Evolutionary conservation across 192 early-diverging fungal species (phyloP).

Genomic region (Backusella psychrophila): DNA sequence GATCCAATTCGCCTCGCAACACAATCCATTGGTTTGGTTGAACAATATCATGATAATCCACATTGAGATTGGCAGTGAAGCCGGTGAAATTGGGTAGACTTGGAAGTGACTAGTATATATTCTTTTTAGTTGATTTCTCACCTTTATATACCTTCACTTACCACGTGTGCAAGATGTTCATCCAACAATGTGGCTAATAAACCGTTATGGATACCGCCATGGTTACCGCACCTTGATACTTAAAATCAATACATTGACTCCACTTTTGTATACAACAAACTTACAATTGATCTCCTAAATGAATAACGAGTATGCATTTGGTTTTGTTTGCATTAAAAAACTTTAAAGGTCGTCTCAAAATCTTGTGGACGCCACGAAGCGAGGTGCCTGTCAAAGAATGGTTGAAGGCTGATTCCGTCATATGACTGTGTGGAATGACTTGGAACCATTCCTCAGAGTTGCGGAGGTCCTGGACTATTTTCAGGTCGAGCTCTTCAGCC

Average conservation of each 20-base stretch:
- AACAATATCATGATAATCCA: slow-evolving; percentile 24
- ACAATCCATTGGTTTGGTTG: slow-evolving; percentile 28
- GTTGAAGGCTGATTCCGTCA: slow-evolving; percentile 9
- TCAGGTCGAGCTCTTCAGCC: slow-evolving; percentile 6
- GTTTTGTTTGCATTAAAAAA: slow-evolving; percentile 51
- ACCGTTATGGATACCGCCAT: slow-evolving; percentile 75
- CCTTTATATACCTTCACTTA: background rate
- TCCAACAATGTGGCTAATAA: slow-evolving; percentile 43
- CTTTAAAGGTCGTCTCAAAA: slow-evolving; percentile 47
- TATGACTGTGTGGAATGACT: slow-evolving; percentile 27
- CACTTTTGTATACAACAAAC: background rate
- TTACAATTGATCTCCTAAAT: slow-evolving; percentile 63
- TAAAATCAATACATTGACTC: background rate
- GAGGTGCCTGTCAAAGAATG: slow-evolving; percentile 36
- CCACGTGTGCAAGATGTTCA: slow-evolving; percentile 37
- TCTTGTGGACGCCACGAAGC: slow-evolving; percentile 48
- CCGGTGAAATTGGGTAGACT: slow-evolving; percentile 25
- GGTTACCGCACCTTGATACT: slow-evolving; percentile 56
- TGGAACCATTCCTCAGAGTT: slow-evolving; percentile 16
- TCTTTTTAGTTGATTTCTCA: background rate
- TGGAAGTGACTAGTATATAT: slow-evolving; percentile 14
- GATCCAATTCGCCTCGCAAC: slow-evolving; percentile 18
- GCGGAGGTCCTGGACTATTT: slow-evolving; percentile 11
- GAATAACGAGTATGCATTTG: slow-evolving; percentile 51
- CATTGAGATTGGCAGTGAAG: slow-evolving; percentile 31